phyloP scores from a whole-genome alignment of 805 yeast genomes.

The Candida tammaniensis region DNA sequence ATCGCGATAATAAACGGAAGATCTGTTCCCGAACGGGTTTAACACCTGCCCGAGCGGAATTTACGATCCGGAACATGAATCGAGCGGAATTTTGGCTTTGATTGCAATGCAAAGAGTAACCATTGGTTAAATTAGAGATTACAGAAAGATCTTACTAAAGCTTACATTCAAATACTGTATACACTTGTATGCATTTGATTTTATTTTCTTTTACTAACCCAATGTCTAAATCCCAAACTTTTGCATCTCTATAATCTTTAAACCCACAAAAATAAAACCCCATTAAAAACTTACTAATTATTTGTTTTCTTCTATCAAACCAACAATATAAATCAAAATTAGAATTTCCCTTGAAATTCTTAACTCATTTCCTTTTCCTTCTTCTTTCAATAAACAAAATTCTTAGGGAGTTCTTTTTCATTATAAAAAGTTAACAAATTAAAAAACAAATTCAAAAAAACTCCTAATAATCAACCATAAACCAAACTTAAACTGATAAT shows the following conservation, averaged over 20 bases:
- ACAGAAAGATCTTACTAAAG: no score
- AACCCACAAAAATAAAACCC: constrained; percentile 13
- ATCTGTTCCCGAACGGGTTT: no score
- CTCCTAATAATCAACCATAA: constrained; percentile 18
- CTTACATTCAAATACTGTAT: constrained; percentile 14
- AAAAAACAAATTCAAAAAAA: constrained; percentile 1
- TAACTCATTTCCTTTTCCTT: neutral
- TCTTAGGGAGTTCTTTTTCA: constrained; percentile 2
- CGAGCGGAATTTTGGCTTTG: no score
- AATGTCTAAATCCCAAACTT: constrained; percentile 41
- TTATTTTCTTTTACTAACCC: constrained; percentile 19
- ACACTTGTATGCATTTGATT: constrained; percentile 22
- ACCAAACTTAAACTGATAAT: constrained; percentile 10
- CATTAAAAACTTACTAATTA: constrained; percentile 10
- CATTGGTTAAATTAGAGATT: no score
- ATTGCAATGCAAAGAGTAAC: no score
- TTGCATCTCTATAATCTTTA: constrained; percentile 9
- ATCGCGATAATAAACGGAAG: no score
- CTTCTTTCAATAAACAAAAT: constrained; percentile 1
- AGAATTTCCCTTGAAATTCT: constrained; percentile 15
- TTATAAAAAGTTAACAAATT: neutral
- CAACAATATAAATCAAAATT: constrained; percentile 7
- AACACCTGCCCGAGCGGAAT: no score
- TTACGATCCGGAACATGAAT: no score
- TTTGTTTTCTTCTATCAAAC: constrained; percentile 4